A percentile compares a stretch with the other conserved stretches of the same genome.
Conservation (phyloP, 768 basidiomycete genomes). For the Suillus spraguei region DNA sequence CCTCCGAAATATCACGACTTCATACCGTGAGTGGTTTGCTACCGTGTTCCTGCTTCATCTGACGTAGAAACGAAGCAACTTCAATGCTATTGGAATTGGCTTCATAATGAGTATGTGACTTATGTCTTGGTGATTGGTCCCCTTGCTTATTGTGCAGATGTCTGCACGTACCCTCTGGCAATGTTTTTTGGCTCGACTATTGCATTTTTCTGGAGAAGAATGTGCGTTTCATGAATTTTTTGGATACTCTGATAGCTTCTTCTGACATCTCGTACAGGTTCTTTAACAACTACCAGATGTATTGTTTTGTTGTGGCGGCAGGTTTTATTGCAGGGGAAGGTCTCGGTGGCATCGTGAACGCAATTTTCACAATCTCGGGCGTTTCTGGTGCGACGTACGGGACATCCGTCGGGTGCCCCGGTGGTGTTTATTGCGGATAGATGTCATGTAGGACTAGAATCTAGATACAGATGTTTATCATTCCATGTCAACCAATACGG, state of each 20-base stretch:
- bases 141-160: constrained; percentile 10
- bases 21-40: constrained; percentile 20
- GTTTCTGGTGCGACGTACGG: constrained; percentile 26
- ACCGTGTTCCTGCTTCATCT: not conserved
- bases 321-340: constrained; percentile 41
- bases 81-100: constrained; percentile 30
- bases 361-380: constrained; percentile 28
- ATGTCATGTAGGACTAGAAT: not conserved
- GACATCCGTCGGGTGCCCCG: constrained; percentile 26
- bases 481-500: not conserved
- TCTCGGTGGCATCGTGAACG: constrained; percentile 35
- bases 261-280: constrained; percentile 7
- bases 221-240: constrained; percentile 2
- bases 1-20: constrained; percentile 26
- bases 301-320: constrained; percentile 38
- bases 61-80: constrained; percentile 20
- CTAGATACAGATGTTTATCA: not conserved
- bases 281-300: constrained; percentile 20
- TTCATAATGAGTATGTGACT: constrained; percentile 16
- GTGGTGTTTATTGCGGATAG: constrained; percentile 26
- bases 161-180: constrained; percentile 16
- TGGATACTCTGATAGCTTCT: not conserved
- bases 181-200: constrained; percentile 17
- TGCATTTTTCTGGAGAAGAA: constrained; percentile 17
- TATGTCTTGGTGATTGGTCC: no score